Base-by-base conservation (phyloP, 306 rosid species). In the Corylus americana region DNA sequence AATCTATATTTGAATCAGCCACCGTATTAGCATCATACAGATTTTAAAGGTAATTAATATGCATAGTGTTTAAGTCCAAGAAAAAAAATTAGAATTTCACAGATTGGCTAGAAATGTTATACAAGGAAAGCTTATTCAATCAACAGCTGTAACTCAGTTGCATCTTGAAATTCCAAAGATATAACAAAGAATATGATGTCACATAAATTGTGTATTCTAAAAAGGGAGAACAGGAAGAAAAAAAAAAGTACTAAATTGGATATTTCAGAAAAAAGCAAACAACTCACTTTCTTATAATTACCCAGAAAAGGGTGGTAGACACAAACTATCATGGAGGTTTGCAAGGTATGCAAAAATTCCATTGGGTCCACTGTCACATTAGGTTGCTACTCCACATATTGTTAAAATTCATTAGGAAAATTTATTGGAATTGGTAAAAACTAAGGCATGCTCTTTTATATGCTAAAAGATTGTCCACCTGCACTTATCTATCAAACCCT, bases 1-100 rank as follows among this genome's bases (percentile, higher is more conserved):
- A 90, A 91, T 54, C 99, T 93, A 77, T 50, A 27, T 49, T 13
- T 55, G 25, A 77, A 68, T 54, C 75, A 83, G 44, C 48, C 53
- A 25, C 72, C 62, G 44, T 37, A 66, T 74, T 80, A 80, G 74
- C 45, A 64, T 3, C 37, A 16, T 64, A 37, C n/a, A 35, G 47
- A 64, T 14, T n/a, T 64, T 64, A 64, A 35, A n/a, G 51, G 31
- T 42, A 39, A 67, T 18, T 37, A 18, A 35, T 18, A 67, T 3
- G 72, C 29, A 62, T 12, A 67, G 47, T 14, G 25, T 35, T n/a
- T 1, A 63, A 67, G 27, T 67, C 51, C 72, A 68, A 68, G 39
- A 39, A 18, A 14, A 67, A 42, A 49, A 0, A 16, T 8, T 16
- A 37, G 25, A 64, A 9, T 64, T 64, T 64, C 48, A 64, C 48